phyloP scores from a whole-genome alignment of 2,329 filamentous ascomycete genomes.

The Orbilia quercus region DNA sequence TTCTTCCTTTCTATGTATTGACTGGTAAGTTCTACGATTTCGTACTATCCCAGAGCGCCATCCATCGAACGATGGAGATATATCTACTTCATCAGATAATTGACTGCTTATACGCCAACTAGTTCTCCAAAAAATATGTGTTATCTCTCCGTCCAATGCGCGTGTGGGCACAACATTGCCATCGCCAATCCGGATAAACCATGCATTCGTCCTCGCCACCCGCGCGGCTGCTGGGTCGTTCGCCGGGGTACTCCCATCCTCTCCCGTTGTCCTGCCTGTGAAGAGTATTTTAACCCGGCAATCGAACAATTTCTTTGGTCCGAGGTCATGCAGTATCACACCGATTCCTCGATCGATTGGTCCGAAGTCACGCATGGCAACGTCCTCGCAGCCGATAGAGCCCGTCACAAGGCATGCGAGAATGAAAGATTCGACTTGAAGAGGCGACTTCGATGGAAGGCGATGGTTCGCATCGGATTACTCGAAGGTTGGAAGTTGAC shows the following conservation, averaged over 20 bases:
- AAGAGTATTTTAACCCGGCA: constrained; percentile 27
- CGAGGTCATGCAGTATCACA: constrained; percentile 32
- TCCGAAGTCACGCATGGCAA: constrained; percentile 30
- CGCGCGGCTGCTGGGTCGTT: constrained; percentile 51
- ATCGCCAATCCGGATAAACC: constrained; percentile 15
- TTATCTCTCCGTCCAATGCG: constrained; percentile 41
- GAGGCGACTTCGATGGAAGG: constrained; percentile 24
- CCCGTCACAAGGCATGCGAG: constrained; percentile 33
- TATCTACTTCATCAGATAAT: too few relatives aligned
- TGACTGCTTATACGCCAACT: too few relatives aligned
- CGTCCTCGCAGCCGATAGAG: constrained; percentile 25
- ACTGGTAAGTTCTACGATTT: too few relatives aligned
- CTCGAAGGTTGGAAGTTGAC: constrained; percentile 34
- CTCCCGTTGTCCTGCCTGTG: constrained; percentile 28
- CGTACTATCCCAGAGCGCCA: too few relatives aligned
- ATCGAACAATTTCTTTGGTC: constrained; percentile 36
- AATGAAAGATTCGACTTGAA: constrained; percentile 30
- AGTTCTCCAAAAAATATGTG: constrained; percentile 22
- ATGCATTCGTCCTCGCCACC: constrained; percentile 45
- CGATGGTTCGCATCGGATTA: constrained; percentile 17
- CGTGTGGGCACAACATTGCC: constrained; percentile 47
- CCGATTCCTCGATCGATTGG: constrained; percentile 21
- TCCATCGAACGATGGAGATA: too few relatives aligned
- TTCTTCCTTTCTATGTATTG: too few relatives aligned
- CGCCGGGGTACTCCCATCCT: constrained; percentile 32